Conservation (phyloP, 2,329 filamentous ascomycete genomes). For the Basipetospora sp. region DNA sequence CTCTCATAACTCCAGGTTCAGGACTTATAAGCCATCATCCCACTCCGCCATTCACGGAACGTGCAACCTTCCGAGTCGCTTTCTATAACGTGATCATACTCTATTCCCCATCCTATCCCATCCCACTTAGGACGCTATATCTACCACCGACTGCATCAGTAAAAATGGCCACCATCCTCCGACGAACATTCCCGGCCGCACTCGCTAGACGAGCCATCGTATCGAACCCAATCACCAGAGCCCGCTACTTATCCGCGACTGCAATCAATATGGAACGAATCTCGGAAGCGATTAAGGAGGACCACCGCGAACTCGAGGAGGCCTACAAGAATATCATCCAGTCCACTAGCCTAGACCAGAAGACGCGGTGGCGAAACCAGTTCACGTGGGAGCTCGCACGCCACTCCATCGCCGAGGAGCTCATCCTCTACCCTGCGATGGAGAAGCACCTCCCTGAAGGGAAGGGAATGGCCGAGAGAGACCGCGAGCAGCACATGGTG, state of each 20-base stretch:
- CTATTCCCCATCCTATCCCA: no score
- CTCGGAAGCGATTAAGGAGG: constrained; percentile 15
- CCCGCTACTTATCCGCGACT: constrained; percentile 1
- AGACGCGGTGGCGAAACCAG: constrained; percentile 28
- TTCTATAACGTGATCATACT: no score
- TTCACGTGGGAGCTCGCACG: constrained; percentile 35
- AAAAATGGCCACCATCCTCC: no score
- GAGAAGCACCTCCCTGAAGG: constrained; percentile 32
- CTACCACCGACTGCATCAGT: no score
- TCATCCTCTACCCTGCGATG: constrained; percentile 39
- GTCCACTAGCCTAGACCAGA: constrained; percentile 20
- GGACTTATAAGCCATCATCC: no score
- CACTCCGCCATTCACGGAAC: no score
- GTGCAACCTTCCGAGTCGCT: no score
- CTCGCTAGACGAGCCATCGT: no score
- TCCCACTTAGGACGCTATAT: no score
- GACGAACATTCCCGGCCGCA: no score
- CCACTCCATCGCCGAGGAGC: constrained; percentile 32
- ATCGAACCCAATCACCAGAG: no score
- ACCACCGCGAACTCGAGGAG: constrained; percentile 18
- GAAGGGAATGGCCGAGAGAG: constrained; percentile 28
- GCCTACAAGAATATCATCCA: constrained; percentile 25
- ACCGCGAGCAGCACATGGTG: constrained; percentile 31
- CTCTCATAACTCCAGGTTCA: no score
- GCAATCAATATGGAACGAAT: constrained; percentile 14